A percentile compares a stretch with the other conserved stretches of the same genome.
Evolutionary conservation across 805 yeast genomes (phyloP).

Genomic region (Candida pseudoglaebosa): DNA sequence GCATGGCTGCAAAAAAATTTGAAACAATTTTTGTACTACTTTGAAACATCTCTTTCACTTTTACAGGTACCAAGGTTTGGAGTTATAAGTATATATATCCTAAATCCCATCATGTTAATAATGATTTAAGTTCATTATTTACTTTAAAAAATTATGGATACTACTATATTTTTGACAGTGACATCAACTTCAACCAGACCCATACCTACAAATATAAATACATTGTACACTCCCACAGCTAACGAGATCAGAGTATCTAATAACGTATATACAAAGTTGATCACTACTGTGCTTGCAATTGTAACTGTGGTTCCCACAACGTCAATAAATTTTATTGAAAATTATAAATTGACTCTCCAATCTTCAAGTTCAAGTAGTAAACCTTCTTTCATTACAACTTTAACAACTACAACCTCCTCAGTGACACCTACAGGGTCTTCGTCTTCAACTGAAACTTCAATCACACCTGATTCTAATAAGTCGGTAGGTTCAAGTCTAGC

Average conservation of each 20-base stretch:
- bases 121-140: not conserved
- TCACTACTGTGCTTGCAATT: constrained; percentile 2
- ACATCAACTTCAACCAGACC: constrained; percentile 9
- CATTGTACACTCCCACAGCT: not conserved
- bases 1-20: constrained; percentile 43
- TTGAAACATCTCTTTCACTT: constrained; percentile 2
- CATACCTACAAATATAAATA: not conserved
- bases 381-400: not conserved
- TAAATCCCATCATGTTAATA: not conserved
- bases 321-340: constrained; percentile 1
- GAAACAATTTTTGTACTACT: constrained; percentile 14
- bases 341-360: not conserved
- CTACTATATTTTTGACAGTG: constrained; percentile 8
- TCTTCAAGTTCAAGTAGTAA: not conserved
- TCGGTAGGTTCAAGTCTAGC: constrained; percentile 26
- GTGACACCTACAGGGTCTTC: constrained; percentile 4
- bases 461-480: constrained; percentile 2
- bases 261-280: not conserved
- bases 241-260: not conserved
- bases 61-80: too few relatives aligned
- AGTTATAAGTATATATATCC: not conserved
- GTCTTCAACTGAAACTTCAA: not conserved
- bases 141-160: constrained; percentile 2
- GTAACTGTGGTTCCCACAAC: constrained; percentile 1
- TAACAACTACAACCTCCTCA: not conserved